Conservation (phyloP, 2,329 filamentous ascomycete genomes). For the Coleophoma crateriformis region DNA sequence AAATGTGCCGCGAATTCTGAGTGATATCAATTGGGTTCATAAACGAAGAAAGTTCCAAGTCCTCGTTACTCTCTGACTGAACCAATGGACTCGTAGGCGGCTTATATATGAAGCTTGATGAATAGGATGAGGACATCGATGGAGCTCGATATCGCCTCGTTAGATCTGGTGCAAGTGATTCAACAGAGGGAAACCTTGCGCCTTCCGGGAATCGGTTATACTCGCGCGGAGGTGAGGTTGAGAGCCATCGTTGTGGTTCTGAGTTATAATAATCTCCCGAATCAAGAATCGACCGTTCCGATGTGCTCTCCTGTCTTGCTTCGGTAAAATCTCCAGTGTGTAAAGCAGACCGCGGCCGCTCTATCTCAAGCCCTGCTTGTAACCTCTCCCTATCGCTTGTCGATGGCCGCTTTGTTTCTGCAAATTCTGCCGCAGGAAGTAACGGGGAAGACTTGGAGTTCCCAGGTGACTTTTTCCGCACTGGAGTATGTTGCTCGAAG, state of each 20-base stretch:
- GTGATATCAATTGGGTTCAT: constrained; percentile 45
- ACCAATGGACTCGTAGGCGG: constrained; percentile 89
- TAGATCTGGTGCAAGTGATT: constrained; percentile 7
- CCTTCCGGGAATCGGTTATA: constrained; percentile 42
- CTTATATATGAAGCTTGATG: constrained; percentile 77
- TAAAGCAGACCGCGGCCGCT: constrained; percentile 73
- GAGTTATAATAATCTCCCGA: constrained; percentile 9
- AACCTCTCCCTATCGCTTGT: constrained; percentile 35
- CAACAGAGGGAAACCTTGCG: constrained; percentile 18
- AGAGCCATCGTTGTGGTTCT: constrained; percentile 36
- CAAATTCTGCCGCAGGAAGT: constrained; percentile 28
- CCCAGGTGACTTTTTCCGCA: constrained; percentile 13
- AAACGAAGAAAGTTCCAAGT: constrained; percentile 57
- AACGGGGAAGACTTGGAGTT: constrained; percentile 23
- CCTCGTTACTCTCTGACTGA: constrained; percentile 80
- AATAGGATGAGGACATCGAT: constrained; percentile 65
- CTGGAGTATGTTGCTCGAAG: constrained; percentile 16
- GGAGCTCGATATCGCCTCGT: constrained; percentile 32
- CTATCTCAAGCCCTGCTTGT: constrained; percentile 59
- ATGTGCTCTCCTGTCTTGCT: constrained; percentile 11
- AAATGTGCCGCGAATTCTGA: constrained; percentile 24
- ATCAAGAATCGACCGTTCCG: constrained; percentile 5
- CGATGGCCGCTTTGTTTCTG: constrained; percentile 23
- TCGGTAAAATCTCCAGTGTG: constrained; percentile 62
- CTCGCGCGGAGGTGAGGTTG: constrained; percentile 50